phyloP scores from a whole-genome alignment of 768 basidiomycete genomes.

The Boletus rubropictus region DNA sequence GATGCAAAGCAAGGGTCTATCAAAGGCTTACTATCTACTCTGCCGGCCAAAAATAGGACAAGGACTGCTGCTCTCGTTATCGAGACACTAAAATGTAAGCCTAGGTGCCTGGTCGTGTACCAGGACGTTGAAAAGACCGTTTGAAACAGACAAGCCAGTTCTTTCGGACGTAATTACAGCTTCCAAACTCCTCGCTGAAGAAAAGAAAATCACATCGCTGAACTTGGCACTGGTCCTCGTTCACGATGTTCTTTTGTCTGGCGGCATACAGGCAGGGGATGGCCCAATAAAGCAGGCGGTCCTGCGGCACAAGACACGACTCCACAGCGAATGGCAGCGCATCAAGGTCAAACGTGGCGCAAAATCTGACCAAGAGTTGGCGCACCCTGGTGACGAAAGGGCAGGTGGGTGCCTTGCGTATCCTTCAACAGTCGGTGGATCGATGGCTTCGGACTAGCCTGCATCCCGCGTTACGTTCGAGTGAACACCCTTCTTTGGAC shows the following conservation, averaged over 20 bases:
- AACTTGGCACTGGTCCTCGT: conserved; percentile 82
- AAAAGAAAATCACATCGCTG: conserved; percentile 66
- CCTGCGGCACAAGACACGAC: conserved; percentile 81
- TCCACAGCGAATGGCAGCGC: conserved; percentile 81
- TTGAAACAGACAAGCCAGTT: conserved; percentile 63
- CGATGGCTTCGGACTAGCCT: conserved; percentile 35
- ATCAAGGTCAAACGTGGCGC: conserved; percentile 74
- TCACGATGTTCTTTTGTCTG: conserved; percentile 81
- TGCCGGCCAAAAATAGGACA: conserved; percentile 71
- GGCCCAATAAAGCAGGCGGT: conserved; percentile 87
- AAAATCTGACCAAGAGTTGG: conserved; percentile 59
- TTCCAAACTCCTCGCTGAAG: conserved; percentile 65
- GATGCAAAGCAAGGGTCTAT: conserved; percentile 90
- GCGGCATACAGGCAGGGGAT: conserved; percentile 86
- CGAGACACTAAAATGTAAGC: conserved; percentile 91
- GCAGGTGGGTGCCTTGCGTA: conserved; percentile 44
- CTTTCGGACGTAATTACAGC: conserved; percentile 63
- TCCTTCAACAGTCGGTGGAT: background rate
- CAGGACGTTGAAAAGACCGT: conserved; percentile 5
- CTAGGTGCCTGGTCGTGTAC: background rate
- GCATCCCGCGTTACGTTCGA: conserved; percentile 79
- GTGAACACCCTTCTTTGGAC: conserved; percentile 73
- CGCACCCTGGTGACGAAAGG: conserved; percentile 51
- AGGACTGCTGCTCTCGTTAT: conserved; percentile 84
- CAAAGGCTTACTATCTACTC: conserved; percentile 70